These are phyloP conservation scores for Aspergillus glaucus DNA, from an alignment of 2,329 filamentous ascomycete species.

Conservation along the genomic window DNA sequence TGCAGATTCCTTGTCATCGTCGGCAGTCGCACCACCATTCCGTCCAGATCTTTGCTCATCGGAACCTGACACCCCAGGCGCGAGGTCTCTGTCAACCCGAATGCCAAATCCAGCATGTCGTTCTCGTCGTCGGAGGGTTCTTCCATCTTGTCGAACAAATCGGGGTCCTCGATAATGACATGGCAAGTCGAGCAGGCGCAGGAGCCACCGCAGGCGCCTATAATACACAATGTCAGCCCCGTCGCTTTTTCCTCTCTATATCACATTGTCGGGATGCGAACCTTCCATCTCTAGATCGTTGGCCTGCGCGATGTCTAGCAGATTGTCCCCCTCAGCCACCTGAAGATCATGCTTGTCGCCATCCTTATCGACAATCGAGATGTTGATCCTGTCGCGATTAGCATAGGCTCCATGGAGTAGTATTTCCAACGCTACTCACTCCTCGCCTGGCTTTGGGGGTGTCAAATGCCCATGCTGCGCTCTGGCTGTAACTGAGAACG, in stretches of 20 bases:
- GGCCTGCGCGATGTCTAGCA: slow-evolving; percentile 89
- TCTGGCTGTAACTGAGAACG: slow-evolving; percentile 60
- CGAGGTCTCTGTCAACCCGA: slow-evolving; percentile 80
- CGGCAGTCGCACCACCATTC: slow-evolving; percentile 75
- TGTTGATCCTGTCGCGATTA: slow-evolving; percentile 57
- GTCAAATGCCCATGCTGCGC: slow-evolving; percentile 71
- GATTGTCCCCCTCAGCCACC: slow-evolving; percentile 80
- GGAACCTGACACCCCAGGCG: slow-evolving; percentile 82
- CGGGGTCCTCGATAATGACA: slow-evolving; percentile 70
- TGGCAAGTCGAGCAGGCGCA: slow-evolving; percentile 93
- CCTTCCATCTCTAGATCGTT: slow-evolving; percentile 97
- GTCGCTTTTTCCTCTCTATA: neutral
- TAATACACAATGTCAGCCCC: neutral
- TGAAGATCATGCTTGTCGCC: slow-evolving; percentile 67
- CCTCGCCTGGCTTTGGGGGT: slow-evolving; percentile 82
- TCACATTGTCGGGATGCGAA: slow-evolving; percentile 23
- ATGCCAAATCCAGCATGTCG: slow-evolving; percentile 86
- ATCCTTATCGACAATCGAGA: slow-evolving; percentile 94
- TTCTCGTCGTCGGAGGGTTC: slow-evolving; percentile 77
- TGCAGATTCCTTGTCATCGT: slow-evolving; percentile 95
- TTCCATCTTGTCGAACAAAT: slow-evolving; percentile 69
- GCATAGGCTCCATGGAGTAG: neutral
- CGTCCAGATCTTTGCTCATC: slow-evolving; percentile 87
- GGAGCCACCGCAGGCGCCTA: slow-evolving; percentile 83
- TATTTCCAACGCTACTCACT: slow-evolving; percentile 51